Evolutionary conservation across 768 basidiomycete species (phyloP).

Genomic region (Rhizopogon salebrosus): DNA sequence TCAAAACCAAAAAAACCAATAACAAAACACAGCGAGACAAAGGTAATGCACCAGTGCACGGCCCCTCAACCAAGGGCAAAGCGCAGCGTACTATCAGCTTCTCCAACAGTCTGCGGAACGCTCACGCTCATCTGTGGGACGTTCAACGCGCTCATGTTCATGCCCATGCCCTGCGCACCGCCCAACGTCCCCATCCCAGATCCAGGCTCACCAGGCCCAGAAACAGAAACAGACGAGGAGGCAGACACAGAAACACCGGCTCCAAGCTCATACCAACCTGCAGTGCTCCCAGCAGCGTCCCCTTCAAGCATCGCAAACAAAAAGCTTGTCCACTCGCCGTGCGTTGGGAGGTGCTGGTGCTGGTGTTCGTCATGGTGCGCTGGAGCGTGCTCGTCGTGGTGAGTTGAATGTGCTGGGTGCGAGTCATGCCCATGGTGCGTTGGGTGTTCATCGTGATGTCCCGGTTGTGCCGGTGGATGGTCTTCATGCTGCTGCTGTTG

Average conservation of each 20-base stretch:
- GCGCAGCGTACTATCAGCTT: slow-evolving; percentile 23
- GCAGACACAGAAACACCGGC: slow-evolving; percentile 12
- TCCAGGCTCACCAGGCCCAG: slow-evolving; percentile 4
- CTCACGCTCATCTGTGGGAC: neutral
- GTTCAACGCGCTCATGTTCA: slow-evolving; percentile 9
- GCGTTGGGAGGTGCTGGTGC: neutral
- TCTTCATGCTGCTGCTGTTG: no score
- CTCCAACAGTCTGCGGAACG: slow-evolving; percentile 14
- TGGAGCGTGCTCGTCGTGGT: neutral
- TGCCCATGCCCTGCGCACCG: slow-evolving; percentile 8
- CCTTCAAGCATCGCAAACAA: slow-evolving; percentile 29
- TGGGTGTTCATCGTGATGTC: slow-evolving; percentile 10
- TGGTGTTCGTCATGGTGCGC: slow-evolving; percentile 1
- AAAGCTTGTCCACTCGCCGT: slow-evolving; percentile 29
- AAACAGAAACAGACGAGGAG: slow-evolving; percentile 5
- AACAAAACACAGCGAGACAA: neutral
- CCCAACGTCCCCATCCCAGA: neutral
- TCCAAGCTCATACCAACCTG: slow-evolving; percentile 27
- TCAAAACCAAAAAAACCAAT: no score
- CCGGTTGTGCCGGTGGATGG: no score
- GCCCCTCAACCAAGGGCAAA: slow-evolving; percentile 24
- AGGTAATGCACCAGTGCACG: no score
- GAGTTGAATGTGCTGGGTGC: neutral
- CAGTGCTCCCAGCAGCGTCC: slow-evolving; percentile 15
- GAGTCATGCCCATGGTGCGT: no score